These are phyloP conservation scores for Corylus heterophylla DNA, from an alignment of 306 rosid genomes.

Conservation along the genomic window DNA sequence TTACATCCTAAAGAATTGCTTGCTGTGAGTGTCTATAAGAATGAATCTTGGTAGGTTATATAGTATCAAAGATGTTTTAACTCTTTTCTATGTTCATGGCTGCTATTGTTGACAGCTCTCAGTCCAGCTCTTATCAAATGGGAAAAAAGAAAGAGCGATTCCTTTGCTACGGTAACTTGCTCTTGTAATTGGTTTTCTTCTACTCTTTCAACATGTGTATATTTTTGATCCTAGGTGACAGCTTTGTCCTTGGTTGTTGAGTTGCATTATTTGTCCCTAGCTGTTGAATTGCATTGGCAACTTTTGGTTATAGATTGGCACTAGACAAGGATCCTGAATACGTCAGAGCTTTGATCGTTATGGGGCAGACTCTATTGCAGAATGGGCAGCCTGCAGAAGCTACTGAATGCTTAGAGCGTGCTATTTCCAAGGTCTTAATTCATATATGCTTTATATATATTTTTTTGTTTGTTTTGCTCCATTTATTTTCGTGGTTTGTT, in stretches of 20 bases:
- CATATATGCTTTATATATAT: background rate
- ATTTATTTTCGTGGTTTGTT: slow-evolving; percentile 13
- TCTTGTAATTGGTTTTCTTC: slow-evolving; percentile 13
- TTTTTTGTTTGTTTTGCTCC: slow-evolving; percentile 18
- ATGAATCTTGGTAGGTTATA: slow-evolving; percentile 15
- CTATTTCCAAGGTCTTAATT: slow-evolving; percentile 66
- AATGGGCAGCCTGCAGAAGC: slow-evolving; percentile 65
- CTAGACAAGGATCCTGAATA: slow-evolving; percentile 88
- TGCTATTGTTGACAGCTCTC: slow-evolving; percentile 64
- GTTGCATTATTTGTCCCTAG: slow-evolving; percentile 16
- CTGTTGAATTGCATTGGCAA: slow-evolving; percentile 25
- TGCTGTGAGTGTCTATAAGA: slow-evolving; percentile 56
- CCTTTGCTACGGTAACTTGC: slow-evolving; percentile 65
- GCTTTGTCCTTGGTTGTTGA: slow-evolving; percentile 26
- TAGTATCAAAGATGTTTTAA: slow-evolving; percentile 8
- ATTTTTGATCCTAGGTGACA: background rate
- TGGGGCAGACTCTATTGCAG: slow-evolving; percentile 80
- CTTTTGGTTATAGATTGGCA: slow-evolving; percentile 54
- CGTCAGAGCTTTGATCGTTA: slow-evolving; percentile 62
- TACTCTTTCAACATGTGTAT: background rate
- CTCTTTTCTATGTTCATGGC: slow-evolving; percentile 23
- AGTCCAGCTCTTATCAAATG: slow-evolving; percentile 51
- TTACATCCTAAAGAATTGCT: slow-evolving; percentile 63
- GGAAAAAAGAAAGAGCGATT: slow-evolving; percentile 65
- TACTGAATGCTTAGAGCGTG: slow-evolving; percentile 56